A percentile compares a stretch with the other conserved stretches of the same genome.
Conservation (phyloP, 2,329 filamentous ascomycete genomes). For the Chaetomium sp. region DNA sequence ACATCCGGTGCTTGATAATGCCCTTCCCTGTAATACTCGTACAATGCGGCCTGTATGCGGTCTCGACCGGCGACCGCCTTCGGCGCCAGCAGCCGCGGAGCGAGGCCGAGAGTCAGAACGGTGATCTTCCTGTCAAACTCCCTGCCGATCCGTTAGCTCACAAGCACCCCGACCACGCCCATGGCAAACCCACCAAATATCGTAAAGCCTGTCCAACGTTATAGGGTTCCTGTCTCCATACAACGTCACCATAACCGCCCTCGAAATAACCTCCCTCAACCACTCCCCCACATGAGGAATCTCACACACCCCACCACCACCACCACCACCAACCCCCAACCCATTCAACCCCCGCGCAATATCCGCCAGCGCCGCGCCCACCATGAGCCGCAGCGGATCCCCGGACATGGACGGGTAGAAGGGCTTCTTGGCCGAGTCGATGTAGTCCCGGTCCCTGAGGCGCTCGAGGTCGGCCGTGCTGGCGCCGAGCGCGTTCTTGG, state of each 20-base stretch:
- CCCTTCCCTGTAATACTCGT: not conserved
- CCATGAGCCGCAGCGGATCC: slow-evolving; percentile 4
- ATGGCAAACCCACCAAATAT: not conserved
- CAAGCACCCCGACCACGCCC: not conserved
- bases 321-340: not conserved
- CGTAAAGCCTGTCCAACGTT: not conserved
- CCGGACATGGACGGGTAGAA: slow-evolving; percentile 14
- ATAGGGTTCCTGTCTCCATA: slow-evolving; percentile 16
- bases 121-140: not conserved
- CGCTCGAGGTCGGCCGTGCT: not conserved
- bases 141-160: not conserved
- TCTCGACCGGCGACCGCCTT: not conserved
- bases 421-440: not conserved
- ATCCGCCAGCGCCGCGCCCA: not conserved
- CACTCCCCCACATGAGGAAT: slow-evolving; percentile 12
- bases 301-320: not conserved
- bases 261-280: slow-evolving; percentile 14
- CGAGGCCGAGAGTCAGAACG: not conserved
- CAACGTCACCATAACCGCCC: slow-evolving; percentile 12
- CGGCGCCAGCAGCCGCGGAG: not conserved
- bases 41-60: not conserved
- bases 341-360: slow-evolving; percentile 3
- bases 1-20: not conserved
- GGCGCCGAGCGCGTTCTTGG: slow-evolving; percentile 1
- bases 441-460: slow-evolving; percentile 14